Conservation (phyloP, 495 filamentous ascomycete species). For the Podospora australis region DNA sequence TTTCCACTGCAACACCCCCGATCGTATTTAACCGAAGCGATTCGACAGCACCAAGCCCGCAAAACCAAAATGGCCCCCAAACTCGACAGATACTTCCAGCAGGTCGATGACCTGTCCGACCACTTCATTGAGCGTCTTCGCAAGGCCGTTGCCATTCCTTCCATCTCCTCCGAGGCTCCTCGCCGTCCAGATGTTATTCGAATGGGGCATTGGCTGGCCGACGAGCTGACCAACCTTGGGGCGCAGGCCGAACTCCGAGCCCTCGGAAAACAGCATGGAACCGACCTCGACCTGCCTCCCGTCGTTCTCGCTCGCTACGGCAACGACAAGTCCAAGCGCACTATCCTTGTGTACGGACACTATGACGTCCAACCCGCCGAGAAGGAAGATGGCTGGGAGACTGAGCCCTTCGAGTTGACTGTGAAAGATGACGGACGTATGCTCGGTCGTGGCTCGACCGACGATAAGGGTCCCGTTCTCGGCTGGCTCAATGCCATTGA, state of each 20-base stretch:
- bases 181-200: conserved; percentile 84
- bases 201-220: conserved; percentile 89
- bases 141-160: conserved; percentile 92
- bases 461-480: conserved; percentile 96
- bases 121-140: conserved; percentile 88
- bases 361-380: conserved; percentile 97
- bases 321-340: conserved; percentile 82
- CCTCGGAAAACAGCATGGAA: conserved; percentile 83
- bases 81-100: conserved; percentile 75
- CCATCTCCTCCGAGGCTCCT: conserved; percentile 83
- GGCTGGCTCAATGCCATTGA: conserved; percentile 98
- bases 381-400: conserved; percentile 92
- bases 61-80: conserved; percentile 82
- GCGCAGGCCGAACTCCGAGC: conserved; percentile 77
- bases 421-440: conserved; percentile 86
- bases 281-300: conserved; percentile 85
- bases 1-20: conserved; percentile 6
- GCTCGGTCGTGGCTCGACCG: conserved; percentile 91
- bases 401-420: conserved; percentile 87
- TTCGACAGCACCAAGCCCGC: conserved; percentile 46
- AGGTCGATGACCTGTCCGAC: conserved; percentile 77
- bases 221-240: conserved; percentile 74
- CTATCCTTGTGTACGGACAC: conserved; percentile 94
- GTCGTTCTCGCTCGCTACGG: conserved; percentile 90
- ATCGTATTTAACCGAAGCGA: conserved; percentile 40